phyloP scores from a whole-genome alignment of 2,329 filamentous ascomycete genomes.

The Colletotrichum chlorophyti region DNA sequence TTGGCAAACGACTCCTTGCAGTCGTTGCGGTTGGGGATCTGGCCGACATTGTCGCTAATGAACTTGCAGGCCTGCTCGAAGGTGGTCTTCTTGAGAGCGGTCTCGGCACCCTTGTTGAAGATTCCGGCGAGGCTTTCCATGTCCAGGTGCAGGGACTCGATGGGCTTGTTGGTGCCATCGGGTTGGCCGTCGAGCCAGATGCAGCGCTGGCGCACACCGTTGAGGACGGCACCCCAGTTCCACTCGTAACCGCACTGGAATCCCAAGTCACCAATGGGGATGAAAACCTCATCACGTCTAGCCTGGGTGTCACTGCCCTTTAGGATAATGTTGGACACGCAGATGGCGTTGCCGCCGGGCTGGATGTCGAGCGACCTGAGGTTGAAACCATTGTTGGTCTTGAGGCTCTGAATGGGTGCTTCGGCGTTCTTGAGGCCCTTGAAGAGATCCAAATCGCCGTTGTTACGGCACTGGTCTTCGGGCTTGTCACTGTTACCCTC shows the following conservation, averaged over 20 bases:
- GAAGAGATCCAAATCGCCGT: not conserved
- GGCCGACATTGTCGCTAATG: constrained; percentile 2
- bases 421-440: constrained; percentile 11
- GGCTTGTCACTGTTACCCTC: constrained; percentile 4
- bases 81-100: not conserved
- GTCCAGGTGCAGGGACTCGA: constrained; percentile 13
- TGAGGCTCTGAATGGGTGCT: constrained; percentile 4
- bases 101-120: constrained; percentile 4
- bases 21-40: constrained; percentile 2
- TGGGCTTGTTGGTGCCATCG: constrained; percentile 15
- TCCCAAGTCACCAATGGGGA: constrained; percentile 8
- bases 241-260: constrained; percentile 9
- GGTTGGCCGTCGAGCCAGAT: constrained; percentile 16
- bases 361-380: constrained; percentile 13
- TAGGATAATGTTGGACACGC: constrained; percentile 12
- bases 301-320: constrained; percentile 11
- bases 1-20: constrained; percentile 6
- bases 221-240: constrained; percentile 11
- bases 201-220: constrained; percentile 4
- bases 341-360: constrained; percentile 13
- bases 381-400: constrained; percentile 11
- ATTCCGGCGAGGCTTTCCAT: constrained; percentile 11
- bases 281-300: constrained; percentile 6
- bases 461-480: constrained; percentile 8
- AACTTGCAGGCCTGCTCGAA: constrained; percentile 3